Evolutionary conservation across 2,329 filamentous ascomycete species (phyloP), one percentile per base, ranked within the genome.

Genomic region (Blastomyces emzantsi): DNA sequence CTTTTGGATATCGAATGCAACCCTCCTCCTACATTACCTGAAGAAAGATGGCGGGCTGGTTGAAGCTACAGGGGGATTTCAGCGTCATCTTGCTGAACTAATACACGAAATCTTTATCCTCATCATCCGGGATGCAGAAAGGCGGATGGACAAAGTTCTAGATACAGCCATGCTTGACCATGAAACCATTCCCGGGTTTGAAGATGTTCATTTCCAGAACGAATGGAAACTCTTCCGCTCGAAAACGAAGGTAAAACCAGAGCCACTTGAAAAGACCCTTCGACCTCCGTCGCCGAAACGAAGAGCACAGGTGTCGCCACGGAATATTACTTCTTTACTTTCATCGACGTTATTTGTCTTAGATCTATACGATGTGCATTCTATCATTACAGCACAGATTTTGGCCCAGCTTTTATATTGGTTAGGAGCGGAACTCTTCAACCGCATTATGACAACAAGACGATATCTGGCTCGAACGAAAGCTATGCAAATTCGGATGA

Each of bases 401-500:
- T 80, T 97, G 33, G 90, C 92, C 3, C 94, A 99, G 72, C 82
- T 99, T 1, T 83, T 97, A 55, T 99, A 97, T 78, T 99, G 94
- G 94, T 83, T 99, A 19, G 90, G 92, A 7, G 90, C 93, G 0
- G 94, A 99, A 76, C 85, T 97, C 9, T 99, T 99, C 80, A 99
- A 99, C 75, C 89, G 93, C 64, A 90, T 99, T 75, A 96, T 99
- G 90, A 93, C 90, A 39, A 97, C 95, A 72, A 86, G 91, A 67
- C 92, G 93, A 74, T 99, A 97, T 72, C 82, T 99, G 11, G 93
- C 94, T 6, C 85, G 94, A 62, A 99, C 94, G 22, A 99, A 99
- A 76, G 94, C 94, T 3, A 99, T 99, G 94, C 94, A 99, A 75
- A 97, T 99, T 70, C 90, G 94, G 68, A 97, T 99, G 92, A 99